Evolutionary conservation across 2,329 filamentous ascomycete species (phyloP).

Genomic region (Harringtonia aguacate): DNA sequence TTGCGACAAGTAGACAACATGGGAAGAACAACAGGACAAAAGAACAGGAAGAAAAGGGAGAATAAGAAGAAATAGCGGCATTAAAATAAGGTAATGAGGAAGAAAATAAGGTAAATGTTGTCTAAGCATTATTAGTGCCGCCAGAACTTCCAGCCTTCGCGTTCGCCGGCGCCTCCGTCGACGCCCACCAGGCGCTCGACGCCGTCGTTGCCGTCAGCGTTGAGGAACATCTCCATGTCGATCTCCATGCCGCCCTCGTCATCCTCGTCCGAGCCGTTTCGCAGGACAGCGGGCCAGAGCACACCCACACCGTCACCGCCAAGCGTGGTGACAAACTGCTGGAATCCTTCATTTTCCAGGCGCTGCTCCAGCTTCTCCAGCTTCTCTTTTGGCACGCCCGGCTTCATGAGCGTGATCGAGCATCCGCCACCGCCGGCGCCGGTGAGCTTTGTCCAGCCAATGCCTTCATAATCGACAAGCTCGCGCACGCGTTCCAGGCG

Average conservation of each 20-base stretch:
- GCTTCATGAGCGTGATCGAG: conserved; percentile 80
- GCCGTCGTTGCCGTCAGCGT: conserved; percentile 71
- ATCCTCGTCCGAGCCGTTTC: conserved; percentile 71
- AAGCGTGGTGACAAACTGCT: conserved; percentile 78
- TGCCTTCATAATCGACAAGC: conserved; percentile 75
- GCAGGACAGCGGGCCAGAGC: conserved; percentile 82
- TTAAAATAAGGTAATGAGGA: too few species aligned
- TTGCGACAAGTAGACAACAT: too few species aligned
- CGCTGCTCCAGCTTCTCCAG: conserved; percentile 54
- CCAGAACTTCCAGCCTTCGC: conserved; percentile 85
- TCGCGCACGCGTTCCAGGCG: conserved; percentile 85
- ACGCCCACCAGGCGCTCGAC: conserved; percentile 85
- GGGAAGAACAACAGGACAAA: too few species aligned
- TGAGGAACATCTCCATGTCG: conserved; percentile 72
- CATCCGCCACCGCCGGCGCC: conserved; percentile 93
- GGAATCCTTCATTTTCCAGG: conserved; percentile 62
- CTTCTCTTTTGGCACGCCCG: conserved; percentile 44
- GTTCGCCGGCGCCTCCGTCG: conserved; percentile 52
- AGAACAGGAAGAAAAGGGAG: too few species aligned
- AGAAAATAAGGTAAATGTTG: too few species aligned
- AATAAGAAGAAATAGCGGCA: too few species aligned
- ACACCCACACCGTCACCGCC: conserved; percentile 92
- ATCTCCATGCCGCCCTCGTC: conserved; percentile 82
- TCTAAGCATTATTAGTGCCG: conserved; percentile 1
- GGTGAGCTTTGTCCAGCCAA: conserved; percentile 96